Base-by-base conservation (phyloP, 148 eudicot species). In the Nepenthes gracilis region DNA sequence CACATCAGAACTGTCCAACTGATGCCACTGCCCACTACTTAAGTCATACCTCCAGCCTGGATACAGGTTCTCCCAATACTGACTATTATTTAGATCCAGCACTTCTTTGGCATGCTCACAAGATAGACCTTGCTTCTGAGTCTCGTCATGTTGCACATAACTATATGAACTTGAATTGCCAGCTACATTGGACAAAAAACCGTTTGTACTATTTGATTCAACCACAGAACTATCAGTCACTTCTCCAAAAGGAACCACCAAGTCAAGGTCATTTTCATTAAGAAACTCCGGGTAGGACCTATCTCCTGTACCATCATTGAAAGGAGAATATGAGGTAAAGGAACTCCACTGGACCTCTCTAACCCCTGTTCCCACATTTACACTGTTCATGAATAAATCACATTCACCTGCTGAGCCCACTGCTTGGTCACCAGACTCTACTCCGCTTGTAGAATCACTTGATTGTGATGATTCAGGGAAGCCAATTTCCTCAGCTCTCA, bases 41-140 rank as follows among this genome's bases (percentile, higher is more conserved):
- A 74, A 61, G 67, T 90, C 95, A 81, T 64, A 80, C 64, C 64
- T 84, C 89, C 92, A 90, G 33, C 97, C 97, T 2, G 95, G 97
- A 72, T 90, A 90, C 12, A 65, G 77, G 70, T 67, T 81, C 57
- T 90, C 95, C 91, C 81, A 87, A 33, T 79, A 83, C 71, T 80
- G 77, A 57, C 51, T 77, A 67, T 73, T 74, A 64, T 55, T 78
- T 55, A 64, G 58, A 68, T 80, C 81, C 66, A 73, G 79, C 45
- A 35, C 70, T 56, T 64, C 74, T 1, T 64, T 58, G 34, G 23
- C 36, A 64, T 69, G 66, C 11, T 64, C 80, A 14, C 34, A 47
- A 57, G 74, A 70, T 35, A 74, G 54, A 52, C 35, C 79, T 69
- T 61, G 38, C 53, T 57, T 48, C 35, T 59, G 66, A 67, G 36